Evolutionary conservation across 495 filamentous ascomycete species (phyloP).

Genomic region (Parachaetomium inaequale): DNA sequence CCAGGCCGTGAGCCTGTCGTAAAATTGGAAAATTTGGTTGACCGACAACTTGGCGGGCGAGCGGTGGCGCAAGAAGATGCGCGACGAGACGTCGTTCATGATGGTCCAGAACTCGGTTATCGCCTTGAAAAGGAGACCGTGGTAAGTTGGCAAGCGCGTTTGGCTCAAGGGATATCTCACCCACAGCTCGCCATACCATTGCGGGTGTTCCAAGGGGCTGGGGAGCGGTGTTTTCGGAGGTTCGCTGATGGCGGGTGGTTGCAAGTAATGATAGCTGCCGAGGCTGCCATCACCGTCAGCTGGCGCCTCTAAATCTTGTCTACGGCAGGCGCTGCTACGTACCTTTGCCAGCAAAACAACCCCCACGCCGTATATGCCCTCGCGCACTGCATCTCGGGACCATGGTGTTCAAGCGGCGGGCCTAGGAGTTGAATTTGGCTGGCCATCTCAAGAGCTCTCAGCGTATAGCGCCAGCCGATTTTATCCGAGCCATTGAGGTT

Average conservation of each 20-base stretch:
- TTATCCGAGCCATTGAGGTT: slow-evolving; percentile 35
- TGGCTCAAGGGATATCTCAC: slow-evolving; percentile 34
- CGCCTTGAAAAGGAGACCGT: slow-evolving; percentile 31
- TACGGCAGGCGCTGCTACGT: slow-evolving; percentile 10
- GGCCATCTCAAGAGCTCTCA: slow-evolving; percentile 36
- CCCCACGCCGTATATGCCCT: slow-evolving; percentile 39
- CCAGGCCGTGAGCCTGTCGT: slow-evolving; percentile 30
- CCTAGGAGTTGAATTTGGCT: slow-evolving; percentile 33
- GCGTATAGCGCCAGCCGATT: slow-evolving; percentile 34
- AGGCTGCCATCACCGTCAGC: slow-evolving; percentile 17
- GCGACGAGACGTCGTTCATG: slow-evolving; percentile 29
- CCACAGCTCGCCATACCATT: slow-evolving; percentile 41
- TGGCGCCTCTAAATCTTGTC: background rate
- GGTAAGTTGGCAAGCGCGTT: slow-evolving; percentile 23
- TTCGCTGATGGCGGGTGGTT: slow-evolving; percentile 23
- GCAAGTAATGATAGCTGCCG: slow-evolving; percentile 31
- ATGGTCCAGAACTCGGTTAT: slow-evolving; percentile 37
- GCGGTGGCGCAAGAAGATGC: slow-evolving; percentile 20
- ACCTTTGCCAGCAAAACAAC: slow-evolving; percentile 39
- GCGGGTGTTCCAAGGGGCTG: slow-evolving; percentile 26
- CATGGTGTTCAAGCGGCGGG: background rate
- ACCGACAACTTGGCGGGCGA: slow-evolving; percentile 13
- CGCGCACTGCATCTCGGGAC: slow-evolving; percentile 20
- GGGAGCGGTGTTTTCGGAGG: slow-evolving; percentile 33
- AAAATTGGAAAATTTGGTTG: slow-evolving; percentile 28